Percentiles rank a stretch among this genome's conserved stretches.
Evolutionary conservation across 106 monocot genomes (phyloP).

Genomic region (Acorus calamus): DNA sequence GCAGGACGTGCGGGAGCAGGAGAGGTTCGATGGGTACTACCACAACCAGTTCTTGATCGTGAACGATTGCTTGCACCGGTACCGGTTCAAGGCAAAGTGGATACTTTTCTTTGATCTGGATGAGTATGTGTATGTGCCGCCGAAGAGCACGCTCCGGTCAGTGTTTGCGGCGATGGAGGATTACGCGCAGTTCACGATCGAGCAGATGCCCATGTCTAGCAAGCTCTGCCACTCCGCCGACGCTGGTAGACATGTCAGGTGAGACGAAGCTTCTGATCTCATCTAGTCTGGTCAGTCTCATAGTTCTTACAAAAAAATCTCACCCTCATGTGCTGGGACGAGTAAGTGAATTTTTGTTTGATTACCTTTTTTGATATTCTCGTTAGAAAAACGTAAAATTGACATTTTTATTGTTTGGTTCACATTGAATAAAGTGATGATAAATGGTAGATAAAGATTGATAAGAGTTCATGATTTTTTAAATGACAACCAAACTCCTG

Average conservation of each 20-base stretch:
- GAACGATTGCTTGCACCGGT: slow-evolving; percentile 67
- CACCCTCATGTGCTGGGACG: too few relatives aligned
- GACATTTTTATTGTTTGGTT: too few relatives aligned
- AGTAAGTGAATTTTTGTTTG: too few relatives aligned
- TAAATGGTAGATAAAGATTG: too few relatives aligned
- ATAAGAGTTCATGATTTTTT: too few relatives aligned
- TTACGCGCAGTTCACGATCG: slow-evolving; percentile 53
- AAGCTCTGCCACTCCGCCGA: slow-evolving; percentile 33
- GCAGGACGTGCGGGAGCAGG: slow-evolving; percentile 61
- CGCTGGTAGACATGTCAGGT: slow-evolving; percentile 25
- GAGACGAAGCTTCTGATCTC: background rate
- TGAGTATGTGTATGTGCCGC: slow-evolving; percentile 56
- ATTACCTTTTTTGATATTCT: too few relatives aligned
- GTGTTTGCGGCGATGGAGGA: slow-evolving; percentile 28
- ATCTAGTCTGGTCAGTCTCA: too few relatives aligned
- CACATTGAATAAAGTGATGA: too few relatives aligned
- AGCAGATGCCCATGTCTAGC: slow-evolving; percentile 56
- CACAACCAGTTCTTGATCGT: slow-evolving; percentile 83
- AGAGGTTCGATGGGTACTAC: slow-evolving; percentile 76
- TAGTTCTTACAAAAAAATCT: too few relatives aligned
- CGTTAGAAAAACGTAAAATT: too few relatives aligned
- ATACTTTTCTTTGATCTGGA: slow-evolving; percentile 83
- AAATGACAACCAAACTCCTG: too few relatives aligned
- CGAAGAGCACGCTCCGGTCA: slow-evolving; percentile 14
- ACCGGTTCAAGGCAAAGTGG: slow-evolving; percentile 52